Percentiles rank a stretch among this genome's conserved stretches.
Conservation (phyloP, 805 yeast species). For the Kuraishia capsulata region DNA sequence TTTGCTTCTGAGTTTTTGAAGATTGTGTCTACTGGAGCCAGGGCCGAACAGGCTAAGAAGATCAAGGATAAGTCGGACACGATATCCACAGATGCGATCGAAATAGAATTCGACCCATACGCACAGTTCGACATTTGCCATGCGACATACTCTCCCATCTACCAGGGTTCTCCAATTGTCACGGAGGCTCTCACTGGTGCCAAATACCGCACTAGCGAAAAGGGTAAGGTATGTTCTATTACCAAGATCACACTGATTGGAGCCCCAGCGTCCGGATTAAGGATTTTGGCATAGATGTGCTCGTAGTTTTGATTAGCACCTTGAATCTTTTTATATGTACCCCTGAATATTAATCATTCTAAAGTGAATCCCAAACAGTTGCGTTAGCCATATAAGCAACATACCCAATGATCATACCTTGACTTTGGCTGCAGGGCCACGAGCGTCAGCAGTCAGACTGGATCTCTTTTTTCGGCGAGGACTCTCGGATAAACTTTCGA, state of each 20-base stretch:
- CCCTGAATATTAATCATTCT: no score
- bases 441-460: no score
- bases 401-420: no score
- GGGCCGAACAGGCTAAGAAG: conserved; percentile 83
- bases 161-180: conserved; percentile 56
- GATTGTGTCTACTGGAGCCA: conserved; percentile 61
- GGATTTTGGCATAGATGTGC: conserved; percentile 27
- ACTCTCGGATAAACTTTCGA: no score
- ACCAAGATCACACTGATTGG: conserved; percentile 78
- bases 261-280: conserved; percentile 85
- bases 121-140: conserved; percentile 91
- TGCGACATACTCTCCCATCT: conserved; percentile 79
- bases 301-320: background rate
- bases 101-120: conserved; percentile 86
- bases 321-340: no score
- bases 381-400: no score
- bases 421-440: no score
- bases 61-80: conserved; percentile 74
- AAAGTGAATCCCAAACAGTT: no score
- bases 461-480: no score
- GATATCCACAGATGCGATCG: conserved; percentile 76
- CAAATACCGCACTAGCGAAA: conserved; percentile 63
- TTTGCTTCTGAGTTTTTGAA: conserved; percentile 81
- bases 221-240: conserved; percentile 72
- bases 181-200: conserved; percentile 87